Evolutionary conservation across 345 rosid genomes (phyloP).

Genomic region (Odontarrhena argentea): DNA sequence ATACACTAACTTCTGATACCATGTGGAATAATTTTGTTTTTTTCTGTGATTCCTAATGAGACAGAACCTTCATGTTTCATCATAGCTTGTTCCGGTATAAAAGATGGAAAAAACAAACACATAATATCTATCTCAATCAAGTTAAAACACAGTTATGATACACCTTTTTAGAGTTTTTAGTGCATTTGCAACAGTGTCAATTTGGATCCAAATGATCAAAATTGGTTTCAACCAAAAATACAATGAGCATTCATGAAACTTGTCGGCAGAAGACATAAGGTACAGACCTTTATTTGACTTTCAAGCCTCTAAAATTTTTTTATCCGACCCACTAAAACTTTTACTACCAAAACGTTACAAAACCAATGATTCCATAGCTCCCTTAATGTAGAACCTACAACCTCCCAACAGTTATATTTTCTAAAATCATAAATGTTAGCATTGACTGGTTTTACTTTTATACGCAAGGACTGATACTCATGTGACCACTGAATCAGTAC

Average conservation of each 20-base stretch:
- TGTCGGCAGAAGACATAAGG: conserved; percentile 38
- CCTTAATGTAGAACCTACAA: conserved; percentile 11
- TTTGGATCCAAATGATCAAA: conserved; percentile 18
- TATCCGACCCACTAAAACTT: conserved; percentile 26
- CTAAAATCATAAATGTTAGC: conserved; percentile 5
- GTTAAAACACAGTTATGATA: conserved; percentile 1
- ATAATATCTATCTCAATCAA: neutral
- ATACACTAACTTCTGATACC: conserved; percentile 12
- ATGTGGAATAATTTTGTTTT: conserved; percentile 14
- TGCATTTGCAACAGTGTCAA: neutral
- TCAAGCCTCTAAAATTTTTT: conserved; percentile 18
- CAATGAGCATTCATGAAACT: conserved; percentile 21
- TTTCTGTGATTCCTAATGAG: conserved; percentile 2
- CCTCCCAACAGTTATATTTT: conserved; percentile 4
- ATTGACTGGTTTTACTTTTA: conserved; percentile 16
- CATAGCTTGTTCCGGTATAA: conserved; percentile 22
- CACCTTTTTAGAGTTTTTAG: neutral
- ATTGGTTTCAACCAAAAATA: conserved; percentile 36
- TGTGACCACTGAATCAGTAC: conserved; percentile 4
- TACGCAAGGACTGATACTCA: neutral
- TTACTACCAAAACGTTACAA: conserved; percentile 10
- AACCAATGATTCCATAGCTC: conserved; percentile 18
- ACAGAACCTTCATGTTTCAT: conserved; percentile 34
- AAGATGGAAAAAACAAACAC: neutral
- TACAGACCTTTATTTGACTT: conserved; percentile 33